phyloP scores from a whole-genome alignment of 345 rosid species.

The Salix udensis region DNA sequence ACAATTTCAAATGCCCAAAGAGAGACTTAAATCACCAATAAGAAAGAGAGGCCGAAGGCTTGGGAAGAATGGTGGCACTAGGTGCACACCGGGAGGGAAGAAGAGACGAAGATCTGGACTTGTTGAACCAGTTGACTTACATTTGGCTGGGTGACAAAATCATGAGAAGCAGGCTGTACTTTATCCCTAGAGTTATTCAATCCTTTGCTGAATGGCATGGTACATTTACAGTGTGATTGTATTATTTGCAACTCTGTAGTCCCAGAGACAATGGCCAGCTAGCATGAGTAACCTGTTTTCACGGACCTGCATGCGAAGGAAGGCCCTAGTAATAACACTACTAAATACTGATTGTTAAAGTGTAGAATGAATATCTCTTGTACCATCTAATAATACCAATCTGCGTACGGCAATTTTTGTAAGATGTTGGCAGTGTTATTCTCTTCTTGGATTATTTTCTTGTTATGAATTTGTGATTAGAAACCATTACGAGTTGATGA shows the following conservation, averaged over 20 bases:
- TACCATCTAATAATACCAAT: neutral
- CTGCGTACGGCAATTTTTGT: neutral
- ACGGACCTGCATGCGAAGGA: neutral
- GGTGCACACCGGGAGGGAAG: constrained; percentile 71
- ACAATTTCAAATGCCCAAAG: constrained; percentile 34
- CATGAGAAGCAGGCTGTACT: neutral
- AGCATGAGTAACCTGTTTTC: neutral
- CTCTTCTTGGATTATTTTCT: neutral
- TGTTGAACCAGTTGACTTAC: constrained; percentile 38
- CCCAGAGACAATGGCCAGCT: neutral
- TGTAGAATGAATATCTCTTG: constrained; percentile 10
- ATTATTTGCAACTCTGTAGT: neutral
- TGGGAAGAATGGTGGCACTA: constrained; percentile 33
- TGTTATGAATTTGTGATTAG: too few species aligned
- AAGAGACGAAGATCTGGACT: constrained; percentile 57
- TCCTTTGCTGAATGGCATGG: neutral
- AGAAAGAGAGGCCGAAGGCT: constrained; percentile 36
- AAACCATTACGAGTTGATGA: neutral
- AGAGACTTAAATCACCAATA: constrained; percentile 59
- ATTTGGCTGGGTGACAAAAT: constrained; percentile 29
- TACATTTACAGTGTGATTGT: neutral
- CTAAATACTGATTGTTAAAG: neutral
- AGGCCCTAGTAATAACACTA: neutral
- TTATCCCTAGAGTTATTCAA: constrained; percentile 10
- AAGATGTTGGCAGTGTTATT: neutral